Evolutionary conservation across 345 rosid species (phyloP).

Genomic region (Kernera saxatilis): DNA sequence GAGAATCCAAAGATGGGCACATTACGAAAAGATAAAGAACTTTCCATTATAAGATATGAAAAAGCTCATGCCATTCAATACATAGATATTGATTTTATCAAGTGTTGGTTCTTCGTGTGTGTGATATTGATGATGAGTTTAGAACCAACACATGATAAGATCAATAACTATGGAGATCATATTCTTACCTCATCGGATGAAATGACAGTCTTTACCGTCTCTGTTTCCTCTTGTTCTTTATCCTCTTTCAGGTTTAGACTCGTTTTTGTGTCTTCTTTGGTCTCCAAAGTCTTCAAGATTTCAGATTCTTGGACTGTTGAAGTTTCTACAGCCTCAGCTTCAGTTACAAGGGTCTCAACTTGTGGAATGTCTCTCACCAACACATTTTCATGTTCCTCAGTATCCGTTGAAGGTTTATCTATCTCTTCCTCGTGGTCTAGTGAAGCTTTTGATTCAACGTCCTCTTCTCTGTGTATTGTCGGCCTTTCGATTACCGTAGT

Average conservation of each 20-base stretch:
- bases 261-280: background rate
- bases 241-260: background rate
- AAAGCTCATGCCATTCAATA: background rate
- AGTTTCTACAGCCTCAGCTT: background rate
- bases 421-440: too few relatives aligned
- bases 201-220: slow-evolving; percentile 26
- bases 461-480: background rate
- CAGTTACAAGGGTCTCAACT: background rate
- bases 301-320: background rate
- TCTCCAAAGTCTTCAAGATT: background rate
- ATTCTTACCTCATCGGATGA: slow-evolving; percentile 40
- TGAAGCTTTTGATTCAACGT: background rate
- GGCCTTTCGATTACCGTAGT: background rate
- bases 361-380: background rate
- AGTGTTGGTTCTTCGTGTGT: background rate
- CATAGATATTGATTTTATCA: background rate
- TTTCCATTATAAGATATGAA: background rate
- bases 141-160: background rate
- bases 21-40: background rate
- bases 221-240: slow-evolving; percentile 19
- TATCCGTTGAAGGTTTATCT: too few relatives aligned
- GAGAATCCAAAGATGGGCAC: background rate
- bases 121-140: background rate
- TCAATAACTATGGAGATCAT: background rate
- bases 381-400: background rate